phyloP scores from a whole-genome alignment of 495 filamentous ascomycete species.

The Neurospora sp. region DNA sequence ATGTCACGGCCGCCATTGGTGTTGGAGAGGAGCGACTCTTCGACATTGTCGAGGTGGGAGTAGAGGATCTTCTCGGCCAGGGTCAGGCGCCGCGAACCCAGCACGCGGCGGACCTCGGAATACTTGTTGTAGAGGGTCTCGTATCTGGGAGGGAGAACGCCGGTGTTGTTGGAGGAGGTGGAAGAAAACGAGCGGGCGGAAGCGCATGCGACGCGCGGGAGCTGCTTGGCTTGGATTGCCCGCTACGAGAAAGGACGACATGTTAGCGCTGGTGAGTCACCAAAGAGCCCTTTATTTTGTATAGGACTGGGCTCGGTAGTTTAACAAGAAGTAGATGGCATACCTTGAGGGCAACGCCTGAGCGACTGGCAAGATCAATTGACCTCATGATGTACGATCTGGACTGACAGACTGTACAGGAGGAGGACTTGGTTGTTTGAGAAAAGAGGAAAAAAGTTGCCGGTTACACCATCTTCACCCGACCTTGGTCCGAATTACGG shows the following conservation, averaged over 20 bases:
- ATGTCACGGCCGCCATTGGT: constrained; percentile 73
- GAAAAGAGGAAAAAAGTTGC: constrained; percentile 1
- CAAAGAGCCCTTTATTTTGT: neutral
- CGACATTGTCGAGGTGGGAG: constrained; percentile 79
- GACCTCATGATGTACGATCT: constrained; percentile 22
- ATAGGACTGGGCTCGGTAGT: neutral
- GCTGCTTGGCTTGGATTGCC: constrained; percentile 19
- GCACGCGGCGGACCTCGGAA: constrained; percentile 55
- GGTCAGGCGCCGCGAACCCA: constrained; percentile 64
- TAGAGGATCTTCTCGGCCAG: constrained; percentile 97
- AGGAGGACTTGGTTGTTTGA: neutral
- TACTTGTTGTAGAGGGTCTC: constrained; percentile 37
- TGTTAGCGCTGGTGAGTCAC: neutral
- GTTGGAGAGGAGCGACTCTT: constrained; percentile 72
- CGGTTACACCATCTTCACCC: neutral
- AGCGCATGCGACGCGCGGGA: constrained; percentile 7
- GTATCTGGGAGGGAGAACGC: constrained; percentile 35
- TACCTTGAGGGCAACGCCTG: constrained; percentile 26
- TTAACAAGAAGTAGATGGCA: neutral
- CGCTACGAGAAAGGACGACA: constrained; percentile 7
- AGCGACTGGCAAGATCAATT: constrained; percentile 30
- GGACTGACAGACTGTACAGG: constrained; percentile 3
- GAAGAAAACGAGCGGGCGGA: constrained; percentile 13
- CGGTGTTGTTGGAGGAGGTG: constrained; percentile 8
- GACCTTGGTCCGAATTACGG: neutral